phyloP scores from a whole-genome alignment of 495 filamentous ascomycete species.

The Cairneyella variabilis region DNA sequence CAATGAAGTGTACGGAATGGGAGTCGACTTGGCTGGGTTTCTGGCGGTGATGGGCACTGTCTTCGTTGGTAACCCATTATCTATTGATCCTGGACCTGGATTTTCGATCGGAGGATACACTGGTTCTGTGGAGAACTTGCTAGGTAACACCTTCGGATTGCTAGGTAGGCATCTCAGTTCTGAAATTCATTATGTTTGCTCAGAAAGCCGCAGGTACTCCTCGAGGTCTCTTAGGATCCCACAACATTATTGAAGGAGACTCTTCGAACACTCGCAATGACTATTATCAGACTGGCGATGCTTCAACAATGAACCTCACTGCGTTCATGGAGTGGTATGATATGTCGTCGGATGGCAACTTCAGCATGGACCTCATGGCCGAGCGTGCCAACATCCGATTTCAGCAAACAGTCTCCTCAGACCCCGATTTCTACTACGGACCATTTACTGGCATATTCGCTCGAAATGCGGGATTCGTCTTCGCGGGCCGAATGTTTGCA shows the following conservation, averaged over 20 bases:
- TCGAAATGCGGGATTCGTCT: conserved; percentile 32
- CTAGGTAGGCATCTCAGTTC: conserved; percentile 3
- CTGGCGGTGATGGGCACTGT: conserved; percentile 31
- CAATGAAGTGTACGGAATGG: conserved; percentile 35
- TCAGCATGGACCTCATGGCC: conserved; percentile 35
- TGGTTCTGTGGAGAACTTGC: conserved; percentile 7
- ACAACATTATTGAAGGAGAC: conserved; percentile 53
- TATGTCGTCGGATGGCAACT: conserved; percentile 29
- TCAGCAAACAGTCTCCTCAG: not conserved
- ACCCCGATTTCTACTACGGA: conserved; percentile 4
- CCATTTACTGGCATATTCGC: conserved; percentile 3
- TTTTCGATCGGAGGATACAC: conserved; percentile 4
- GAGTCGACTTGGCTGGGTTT: conserved; percentile 28
- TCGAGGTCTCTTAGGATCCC: conserved; percentile 36
- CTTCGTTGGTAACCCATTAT: conserved; percentile 28
- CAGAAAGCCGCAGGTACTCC: not conserved
- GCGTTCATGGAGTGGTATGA: conserved; percentile 27
- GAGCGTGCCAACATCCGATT: conserved; percentile 32
- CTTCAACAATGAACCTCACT: conserved; percentile 34
- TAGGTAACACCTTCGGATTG: conserved; percentile 18
- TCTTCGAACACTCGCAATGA: conserved; percentile 50
- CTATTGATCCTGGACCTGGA: conserved; percentile 16
- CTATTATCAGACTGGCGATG: conserved; percentile 38
- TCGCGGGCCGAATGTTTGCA: conserved; percentile 28
- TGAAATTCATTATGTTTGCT: not conserved